phyloP scores from a whole-genome alignment of 768 basidiomycete species.

The Chalciporus piperatus region DNA sequence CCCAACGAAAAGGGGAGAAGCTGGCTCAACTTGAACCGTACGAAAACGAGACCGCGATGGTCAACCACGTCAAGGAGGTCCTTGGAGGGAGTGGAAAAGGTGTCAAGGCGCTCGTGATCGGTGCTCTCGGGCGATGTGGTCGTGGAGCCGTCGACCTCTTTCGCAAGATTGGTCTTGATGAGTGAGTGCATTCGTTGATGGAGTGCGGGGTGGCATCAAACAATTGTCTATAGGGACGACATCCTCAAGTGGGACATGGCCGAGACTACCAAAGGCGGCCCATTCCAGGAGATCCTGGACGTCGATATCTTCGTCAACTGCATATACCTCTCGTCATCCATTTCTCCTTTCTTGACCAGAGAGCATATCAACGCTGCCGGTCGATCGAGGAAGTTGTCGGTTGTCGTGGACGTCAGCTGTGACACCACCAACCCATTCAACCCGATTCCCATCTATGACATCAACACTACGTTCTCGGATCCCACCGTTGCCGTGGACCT shows the following conservation, averaged over 20 bases:
- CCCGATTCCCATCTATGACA: conserved; percentile 90
- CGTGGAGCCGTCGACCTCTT: conserved; percentile 94
- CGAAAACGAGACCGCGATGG: conserved; percentile 80
- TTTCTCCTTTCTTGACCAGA: conserved; percentile 78
- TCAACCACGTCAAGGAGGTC: conserved; percentile 62
- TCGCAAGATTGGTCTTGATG: conserved; percentile 89
- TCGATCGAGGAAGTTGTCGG: conserved; percentile 58
- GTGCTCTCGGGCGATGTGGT: conserved; percentile 93
- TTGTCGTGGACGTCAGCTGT: conserved; percentile 97
- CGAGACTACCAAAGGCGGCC: conserved; percentile 96
- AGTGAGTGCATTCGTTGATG: conserved; percentile 51
- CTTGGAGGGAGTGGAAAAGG: conserved; percentile 69
- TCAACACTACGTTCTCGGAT: conserved; percentile 91
- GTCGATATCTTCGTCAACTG: conserved; percentile 99
- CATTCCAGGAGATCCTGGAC: conserved; percentile 91
- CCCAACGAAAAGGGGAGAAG: conserved; percentile 55
- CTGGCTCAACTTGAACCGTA: conserved; percentile 79
- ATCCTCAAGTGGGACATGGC: conserved; percentile 98
- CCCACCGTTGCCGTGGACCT: conserved; percentile 88
- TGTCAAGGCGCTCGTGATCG: conserved; percentile 89
- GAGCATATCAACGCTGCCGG: conserved; percentile 76
- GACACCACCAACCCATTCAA: conserved; percentile 99
- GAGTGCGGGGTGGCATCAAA: background rate
- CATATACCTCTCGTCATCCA: conserved; percentile 88
- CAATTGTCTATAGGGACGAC: conserved; percentile 58